phyloP scores from a whole-genome alignment of 2,329 filamentous ascomycete species.

The Shiraia bambusicola region DNA sequence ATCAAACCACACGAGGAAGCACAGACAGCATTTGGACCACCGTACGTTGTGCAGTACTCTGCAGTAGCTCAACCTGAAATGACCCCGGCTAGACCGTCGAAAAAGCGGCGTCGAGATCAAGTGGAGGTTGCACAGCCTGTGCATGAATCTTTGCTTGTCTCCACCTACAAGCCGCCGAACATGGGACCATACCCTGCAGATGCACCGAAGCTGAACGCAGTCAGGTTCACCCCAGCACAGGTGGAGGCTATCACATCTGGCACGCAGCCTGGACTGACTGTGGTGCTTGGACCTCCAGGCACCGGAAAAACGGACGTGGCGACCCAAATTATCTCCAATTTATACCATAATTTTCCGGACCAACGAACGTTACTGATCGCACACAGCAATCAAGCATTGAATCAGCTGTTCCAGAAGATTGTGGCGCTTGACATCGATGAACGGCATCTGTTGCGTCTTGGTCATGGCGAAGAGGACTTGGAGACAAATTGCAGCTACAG shows the following conservation, averaged over 20 bases:
- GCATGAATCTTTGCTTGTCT: slow-evolving; percentile 69
- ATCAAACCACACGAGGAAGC: slow-evolving; percentile 76
- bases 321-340: slow-evolving; percentile 97
- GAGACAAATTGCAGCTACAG: slow-evolving; percentile 84
- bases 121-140: slow-evolving; percentile 63
- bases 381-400: slow-evolving; percentile 96
- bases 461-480: slow-evolving; percentile 93
- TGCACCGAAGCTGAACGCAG: slow-evolving; percentile 73
- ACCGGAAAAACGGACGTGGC: slow-evolving; percentile 99
- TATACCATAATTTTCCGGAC: slow-evolving; percentile 95
- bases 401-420: slow-evolving; percentile 97
- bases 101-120: slow-evolving; percentile 81
- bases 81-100: slow-evolving; percentile 62
- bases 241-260: slow-evolving; percentile 92
- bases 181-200: slow-evolving; percentile 88
- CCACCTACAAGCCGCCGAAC: slow-evolving; percentile 86
- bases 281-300: slow-evolving; percentile 92
- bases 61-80: slow-evolving; percentile 43
- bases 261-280: slow-evolving; percentile 87
- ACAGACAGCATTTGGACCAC: slow-evolving; percentile 75
- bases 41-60: slow-evolving; percentile 75
- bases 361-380: slow-evolving; percentile 91
- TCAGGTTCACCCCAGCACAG: slow-evolving; percentile 89
- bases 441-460: slow-evolving; percentile 85
- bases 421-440: slow-evolving; percentile 94